Base-by-base conservation (phyloP, 345 rosid genomes). In the Xanthoceras sorbifolium region DNA sequence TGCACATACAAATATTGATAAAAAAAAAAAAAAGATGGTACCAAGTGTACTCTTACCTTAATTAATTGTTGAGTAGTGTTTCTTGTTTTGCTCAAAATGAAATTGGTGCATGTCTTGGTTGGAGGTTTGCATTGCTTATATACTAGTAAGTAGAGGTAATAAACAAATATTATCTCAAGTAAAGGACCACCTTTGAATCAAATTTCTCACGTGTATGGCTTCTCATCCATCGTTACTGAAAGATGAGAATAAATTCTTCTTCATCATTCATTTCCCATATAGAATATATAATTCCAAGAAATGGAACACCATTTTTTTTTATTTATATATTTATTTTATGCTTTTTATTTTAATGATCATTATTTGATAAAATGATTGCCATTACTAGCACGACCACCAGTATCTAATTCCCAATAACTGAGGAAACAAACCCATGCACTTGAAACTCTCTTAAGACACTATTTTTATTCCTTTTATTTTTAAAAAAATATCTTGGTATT, bases 151-250 rank as follows among this genome's bases (percentile, higher is more conserved):
- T 46, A 25, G 54, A 29, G 20, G 12, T 64, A 70, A 60, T 71
- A 63, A 18, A 67, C 38, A 18, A 1, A 3, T 25, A 42, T 59
- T 3, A 25, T 63, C 63, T 81, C 72, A 76, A 69, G 73, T 57
- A 75, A 75, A 77, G 55, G 70, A 69, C 79, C 64, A 73, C 82
- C 78, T 78, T 40, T 60, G 80, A 78, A 78, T 80, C 75, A 38
- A 78, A 79, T 74, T 72, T 75, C 80, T 76, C 62, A 61, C 76
- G 72, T 76, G 73, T 40, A 9, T 73, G 15, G 80, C 76, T 70
- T 76, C 87, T 82, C 78, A 31, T 67, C 85, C 86, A 86, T 69
- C 80, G 81, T 84, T 84, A 31, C 48, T 84, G 78, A 61, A 28
- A 69, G 71, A 5, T 57, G 62, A 55, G 89, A 80, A 86, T 86